Conservation (phyloP, 73 alveolate genomes). For the Paramecium tetraurelia region DNA sequence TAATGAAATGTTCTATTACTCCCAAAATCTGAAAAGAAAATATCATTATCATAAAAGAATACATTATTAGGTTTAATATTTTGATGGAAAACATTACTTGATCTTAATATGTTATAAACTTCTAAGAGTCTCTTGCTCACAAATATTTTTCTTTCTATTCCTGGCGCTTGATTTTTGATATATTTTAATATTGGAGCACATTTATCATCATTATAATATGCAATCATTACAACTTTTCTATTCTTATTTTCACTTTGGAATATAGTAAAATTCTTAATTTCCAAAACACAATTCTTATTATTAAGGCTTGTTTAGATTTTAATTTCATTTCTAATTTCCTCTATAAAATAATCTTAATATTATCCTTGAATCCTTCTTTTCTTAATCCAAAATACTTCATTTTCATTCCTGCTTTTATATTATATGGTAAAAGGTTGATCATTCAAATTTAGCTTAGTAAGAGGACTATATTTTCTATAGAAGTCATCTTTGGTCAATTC, state of each 20-base stretch:
- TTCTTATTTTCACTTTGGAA: background rate
- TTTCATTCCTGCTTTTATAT: background rate
- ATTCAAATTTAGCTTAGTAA: background rate
- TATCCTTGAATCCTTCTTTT: background rate
- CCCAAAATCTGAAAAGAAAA: background rate
- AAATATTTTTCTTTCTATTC: background rate
- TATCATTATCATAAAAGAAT: background rate
- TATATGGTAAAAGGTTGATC: background rate
- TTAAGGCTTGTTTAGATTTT: background rate
- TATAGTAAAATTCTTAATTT: background rate
- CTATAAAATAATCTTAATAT: background rate
- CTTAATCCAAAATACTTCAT: background rate
- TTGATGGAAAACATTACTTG: background rate
- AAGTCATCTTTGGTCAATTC: background rate
- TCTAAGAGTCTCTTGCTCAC: background rate
- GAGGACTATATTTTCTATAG: background rate
- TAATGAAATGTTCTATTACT: background rate
- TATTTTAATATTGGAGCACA: background rate
- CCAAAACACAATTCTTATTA: background rate
- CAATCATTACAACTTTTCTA: background rate
- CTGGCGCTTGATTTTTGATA: no score
- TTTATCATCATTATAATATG: background rate
- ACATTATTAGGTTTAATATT: background rate
- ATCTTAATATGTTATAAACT: background rate
- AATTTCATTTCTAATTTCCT: background rate